These are phyloP conservation scores for Tulasnella calospora DNA, from an alignment of 768 basidiomycete genomes.

Conservation along the genomic window DNA sequence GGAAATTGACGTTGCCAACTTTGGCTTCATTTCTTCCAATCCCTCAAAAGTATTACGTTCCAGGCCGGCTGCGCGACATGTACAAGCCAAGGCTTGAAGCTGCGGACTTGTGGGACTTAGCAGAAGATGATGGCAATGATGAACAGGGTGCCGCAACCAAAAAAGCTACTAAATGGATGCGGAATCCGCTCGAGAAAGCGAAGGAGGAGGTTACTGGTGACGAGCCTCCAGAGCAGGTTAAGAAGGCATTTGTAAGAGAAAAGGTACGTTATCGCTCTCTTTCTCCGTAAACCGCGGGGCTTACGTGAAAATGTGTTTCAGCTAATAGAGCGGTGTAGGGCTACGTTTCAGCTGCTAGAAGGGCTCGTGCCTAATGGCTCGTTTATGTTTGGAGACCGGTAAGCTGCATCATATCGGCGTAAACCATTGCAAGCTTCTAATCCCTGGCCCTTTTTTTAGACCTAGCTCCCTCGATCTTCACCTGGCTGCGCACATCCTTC, in stretches of 20 bases:
- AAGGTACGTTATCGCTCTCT: slow-evolving; percentile 43
- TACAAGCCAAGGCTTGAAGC: slow-evolving; percentile 57
- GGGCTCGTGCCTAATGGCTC: slow-evolving; percentile 48
- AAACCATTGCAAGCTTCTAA: not conserved
- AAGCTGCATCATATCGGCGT: slow-evolving; percentile 24
- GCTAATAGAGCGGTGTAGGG: slow-evolving; percentile 57
- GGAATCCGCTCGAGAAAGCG: slow-evolving; percentile 31
- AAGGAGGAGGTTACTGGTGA: slow-evolving; percentile 43
- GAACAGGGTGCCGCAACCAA: slow-evolving; percentile 38
- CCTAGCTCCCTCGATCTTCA: slow-evolving; percentile 59
- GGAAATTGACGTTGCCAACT: slow-evolving; percentile 48
- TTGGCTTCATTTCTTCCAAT: slow-evolving; percentile 55
- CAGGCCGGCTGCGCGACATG: slow-evolving; percentile 53
- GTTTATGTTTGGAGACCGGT: slow-evolving; percentile 54
- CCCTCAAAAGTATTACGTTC: slow-evolving; percentile 72
- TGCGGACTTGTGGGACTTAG: slow-evolving; percentile 56
- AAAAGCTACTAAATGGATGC: slow-evolving; percentile 20
- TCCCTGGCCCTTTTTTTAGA: slow-evolving; percentile 37
- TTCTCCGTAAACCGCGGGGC: not conserved
- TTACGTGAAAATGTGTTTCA: slow-evolving; percentile 33
- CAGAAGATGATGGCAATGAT: slow-evolving; percentile 43
- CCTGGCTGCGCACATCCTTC: slow-evolving; percentile 63
- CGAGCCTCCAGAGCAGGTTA: slow-evolving; percentile 31
- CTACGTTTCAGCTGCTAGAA: slow-evolving; percentile 54
- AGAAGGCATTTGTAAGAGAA: slow-evolving; percentile 54